phyloP scores from a whole-genome alignment of 345 rosid genomes.

The Brassica incana region DNA sequence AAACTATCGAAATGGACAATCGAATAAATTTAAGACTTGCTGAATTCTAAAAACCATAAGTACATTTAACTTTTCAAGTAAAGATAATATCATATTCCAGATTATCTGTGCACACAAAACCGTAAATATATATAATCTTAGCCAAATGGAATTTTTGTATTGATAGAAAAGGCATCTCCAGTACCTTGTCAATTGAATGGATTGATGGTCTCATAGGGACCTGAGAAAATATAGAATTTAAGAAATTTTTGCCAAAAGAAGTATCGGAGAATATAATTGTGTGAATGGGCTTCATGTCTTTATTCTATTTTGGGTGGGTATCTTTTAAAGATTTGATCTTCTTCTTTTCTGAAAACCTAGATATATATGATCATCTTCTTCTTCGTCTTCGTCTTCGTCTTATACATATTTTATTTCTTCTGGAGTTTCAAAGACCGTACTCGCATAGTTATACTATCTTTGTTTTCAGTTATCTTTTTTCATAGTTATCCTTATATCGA shows the following conservation, averaged over 20 bases:
- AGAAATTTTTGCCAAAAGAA: conserved; percentile 18
- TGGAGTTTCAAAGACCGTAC: conserved; percentile 14
- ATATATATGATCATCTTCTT: background rate
- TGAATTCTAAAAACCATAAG: background rate
- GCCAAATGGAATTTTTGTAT: background rate
- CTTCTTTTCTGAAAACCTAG: background rate
- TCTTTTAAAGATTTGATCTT: conserved; percentile 27
- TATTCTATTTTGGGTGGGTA: conserved; percentile 41
- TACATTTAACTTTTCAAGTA: background rate
- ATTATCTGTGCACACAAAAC: background rate
- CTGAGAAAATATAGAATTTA: conserved; percentile 17
- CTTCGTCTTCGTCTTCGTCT: too few relatives aligned
- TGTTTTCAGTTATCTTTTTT: background rate
- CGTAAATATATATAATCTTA: background rate
- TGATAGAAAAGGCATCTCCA: conserved; percentile 5
- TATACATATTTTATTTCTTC: background rate
- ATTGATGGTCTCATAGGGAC: conserved; percentile 25
- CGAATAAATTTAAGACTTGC: background rate
- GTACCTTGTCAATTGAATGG: conserved; percentile 21
- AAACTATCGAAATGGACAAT: background rate
- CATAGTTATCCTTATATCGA: background rate
- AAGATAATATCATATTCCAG: background rate
- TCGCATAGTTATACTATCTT: background rate
- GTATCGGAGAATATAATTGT: conserved; percentile 27
- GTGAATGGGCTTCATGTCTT: conserved; percentile 26